Percentiles rank a stretch among this genome's conserved stretches.
These are phyloP conservation scores for Candida manassasensis DNA, from an alignment of 805 yeast genomes.

Conservation along the genomic window DNA sequence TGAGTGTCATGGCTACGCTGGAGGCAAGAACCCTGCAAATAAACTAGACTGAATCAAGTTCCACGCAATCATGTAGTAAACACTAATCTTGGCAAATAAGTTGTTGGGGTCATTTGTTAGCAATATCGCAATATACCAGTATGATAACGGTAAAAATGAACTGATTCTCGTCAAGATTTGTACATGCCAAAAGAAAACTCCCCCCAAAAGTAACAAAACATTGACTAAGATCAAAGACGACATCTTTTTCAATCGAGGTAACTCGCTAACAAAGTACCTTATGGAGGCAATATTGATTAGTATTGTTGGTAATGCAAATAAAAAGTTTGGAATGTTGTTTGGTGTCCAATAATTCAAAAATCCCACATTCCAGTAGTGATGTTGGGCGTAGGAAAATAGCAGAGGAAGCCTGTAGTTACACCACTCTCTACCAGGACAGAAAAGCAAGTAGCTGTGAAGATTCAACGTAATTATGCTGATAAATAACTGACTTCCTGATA, in stretches of 20 bases:
- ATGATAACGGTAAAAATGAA: conserved; percentile 69
- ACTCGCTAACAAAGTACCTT: conserved; percentile 27
- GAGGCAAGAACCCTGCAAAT: conserved; percentile 84
- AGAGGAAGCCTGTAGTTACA: conserved; percentile 56
- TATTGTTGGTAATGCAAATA: conserved; percentile 68
- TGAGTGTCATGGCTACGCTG: conserved; percentile 50
- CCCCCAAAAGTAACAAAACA: conserved; percentile 43
- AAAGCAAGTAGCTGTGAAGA: conserved; percentile 47
- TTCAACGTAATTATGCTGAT: conserved; percentile 43
- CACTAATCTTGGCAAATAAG: conserved; percentile 14
- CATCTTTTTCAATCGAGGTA: conserved; percentile 28
- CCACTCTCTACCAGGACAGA: conserved; percentile 79
- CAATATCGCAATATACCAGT: conserved; percentile 60
- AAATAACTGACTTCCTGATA: conserved; percentile 57
- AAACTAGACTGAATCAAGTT: conserved; percentile 61
- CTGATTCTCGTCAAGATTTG: conserved; percentile 81
- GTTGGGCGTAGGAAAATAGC: conserved; percentile 68
- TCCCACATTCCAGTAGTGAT: conserved; percentile 81
- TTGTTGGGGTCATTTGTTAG: conserved; percentile 5
- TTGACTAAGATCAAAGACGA: conserved; percentile 42
- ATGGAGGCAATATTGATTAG: conserved; percentile 40
- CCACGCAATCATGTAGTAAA: conserved; percentile 59
- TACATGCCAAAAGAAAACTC: conserved; percentile 66
- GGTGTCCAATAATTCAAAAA: conserved; percentile 77
- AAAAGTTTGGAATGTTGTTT: conserved; percentile 77